phyloP scores from a whole-genome alignment of 345 rosid species.

The thale cress (Arabidopsis thaliana) region TAIR10.1 NC_003076.8:3221501-3222000 shows the following conservation, averaged over 20 bases:
- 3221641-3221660: background rate
- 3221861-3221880: constrained; percentile 79
- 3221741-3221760: constrained; percentile 84
- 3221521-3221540: background rate
- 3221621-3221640: constrained; percentile 7
- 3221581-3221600: background rate
- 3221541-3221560: constrained; percentile 3
- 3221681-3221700: constrained; percentile 11
- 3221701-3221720: constrained; percentile 44
- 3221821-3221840: constrained; percentile 81
- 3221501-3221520: constrained; percentile 27
- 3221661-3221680: constrained; percentile 4
- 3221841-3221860: constrained; percentile 68
- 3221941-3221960: constrained; percentile 72
- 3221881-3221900: constrained; percentile 79
- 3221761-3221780: constrained; percentile 69
- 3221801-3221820: constrained; percentile 75
- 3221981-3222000: constrained; percentile 69
- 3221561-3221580: background rate
- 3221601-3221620: background rate
- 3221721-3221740: constrained; percentile 85
- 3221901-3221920: constrained; percentile 58
- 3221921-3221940: constrained; percentile 66
- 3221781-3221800: constrained; percentile 76
- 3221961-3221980: constrained; percentile 75